Percentiles rank a stretch among this genome's conserved stretches.
Conservation (phyloP, 192 early-diverging fungal genomes). For the Irineochytrium annulatum region DNA sequence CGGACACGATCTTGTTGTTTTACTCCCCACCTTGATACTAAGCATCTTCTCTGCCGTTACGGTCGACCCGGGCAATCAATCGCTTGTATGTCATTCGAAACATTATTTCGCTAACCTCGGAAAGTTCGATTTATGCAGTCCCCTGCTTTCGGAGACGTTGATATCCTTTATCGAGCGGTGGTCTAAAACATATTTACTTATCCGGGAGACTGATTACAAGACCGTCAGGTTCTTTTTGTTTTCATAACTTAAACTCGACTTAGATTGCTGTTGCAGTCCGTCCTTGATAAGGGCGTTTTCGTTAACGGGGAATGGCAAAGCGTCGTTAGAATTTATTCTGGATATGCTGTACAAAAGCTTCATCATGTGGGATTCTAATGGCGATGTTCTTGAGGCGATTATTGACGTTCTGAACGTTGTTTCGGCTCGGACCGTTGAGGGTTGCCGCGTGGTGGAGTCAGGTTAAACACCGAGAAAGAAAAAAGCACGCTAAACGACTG, state of each 20-base stretch:
- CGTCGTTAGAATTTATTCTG: conserved; percentile 61
- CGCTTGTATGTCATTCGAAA: too few relatives aligned
- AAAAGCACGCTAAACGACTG: too few relatives aligned
- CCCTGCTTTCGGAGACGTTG: conserved; percentile 63
- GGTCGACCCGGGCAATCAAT: too few relatives aligned
- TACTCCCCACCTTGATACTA: conserved; percentile 13
- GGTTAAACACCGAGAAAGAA: too few relatives aligned
- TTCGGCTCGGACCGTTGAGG: too few relatives aligned
- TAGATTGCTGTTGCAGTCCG: conserved; percentile 22
- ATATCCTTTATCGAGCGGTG: conserved; percentile 75
- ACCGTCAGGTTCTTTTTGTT: conserved; percentile 39
- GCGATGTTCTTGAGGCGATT: conserved; percentile 50
- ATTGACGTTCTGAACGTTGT: conserved; percentile 9
- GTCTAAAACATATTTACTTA: conserved; percentile 66
- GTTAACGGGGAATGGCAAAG: conserved; percentile 47
- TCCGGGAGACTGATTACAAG: conserved; percentile 54
- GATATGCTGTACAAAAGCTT: conserved; percentile 56
- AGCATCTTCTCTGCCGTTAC: conserved; percentile 16
- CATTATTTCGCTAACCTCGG: too few relatives aligned
- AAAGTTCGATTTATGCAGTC: conserved; percentile 54
- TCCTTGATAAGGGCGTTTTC: conserved; percentile 57
- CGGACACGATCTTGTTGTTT: conserved; percentile 21
- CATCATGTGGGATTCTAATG: conserved; percentile 66
- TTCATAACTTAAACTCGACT: neutral
- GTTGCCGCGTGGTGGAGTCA: too few relatives aligned